A percentile compares a stretch with the other conserved stretches of the same genome.
These are phyloP conservation scores for Salix brachista DNA, from an alignment of 345 rosid genomes.

Conservation along the genomic window DNA sequence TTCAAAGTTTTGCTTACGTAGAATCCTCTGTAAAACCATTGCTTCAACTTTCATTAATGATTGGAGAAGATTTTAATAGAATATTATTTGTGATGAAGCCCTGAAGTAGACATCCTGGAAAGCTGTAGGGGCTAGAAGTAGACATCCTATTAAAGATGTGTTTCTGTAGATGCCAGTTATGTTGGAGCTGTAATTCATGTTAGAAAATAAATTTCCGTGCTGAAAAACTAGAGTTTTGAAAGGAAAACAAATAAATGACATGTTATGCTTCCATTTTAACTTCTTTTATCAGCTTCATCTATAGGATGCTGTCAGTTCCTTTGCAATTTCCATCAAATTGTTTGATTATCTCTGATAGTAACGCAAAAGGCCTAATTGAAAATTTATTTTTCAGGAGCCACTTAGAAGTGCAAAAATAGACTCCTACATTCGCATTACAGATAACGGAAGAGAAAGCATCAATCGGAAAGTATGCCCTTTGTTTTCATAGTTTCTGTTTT, in stretches of 20 bases:
- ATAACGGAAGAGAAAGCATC: slow-evolving; percentile 88
- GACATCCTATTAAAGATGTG: not conserved
- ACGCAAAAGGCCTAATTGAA: slow-evolving; percentile 4
- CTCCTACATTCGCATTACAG: slow-evolving; percentile 71
- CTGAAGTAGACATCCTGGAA: not conserved
- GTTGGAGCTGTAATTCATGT: not conserved
- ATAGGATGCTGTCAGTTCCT: not conserved
- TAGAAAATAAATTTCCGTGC: not conserved
- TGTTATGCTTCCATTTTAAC: not conserved
- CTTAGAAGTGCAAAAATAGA: slow-evolving; percentile 67
- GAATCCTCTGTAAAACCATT: not conserved
- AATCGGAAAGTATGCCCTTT: slow-evolving; percentile 56
- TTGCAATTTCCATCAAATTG: not conserved
- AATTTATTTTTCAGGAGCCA: slow-evolving; percentile 49
- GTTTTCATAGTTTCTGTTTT: slow-evolving; percentile 3
- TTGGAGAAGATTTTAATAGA: not conserved
- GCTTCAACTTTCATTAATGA: not conserved
- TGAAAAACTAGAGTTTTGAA: not conserved
- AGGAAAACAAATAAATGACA: not conserved
- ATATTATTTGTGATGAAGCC: not conserved
- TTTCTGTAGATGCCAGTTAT: not conserved
- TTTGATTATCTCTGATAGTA: not conserved
- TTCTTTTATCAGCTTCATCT: not conserved
- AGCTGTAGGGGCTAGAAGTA: not conserved
- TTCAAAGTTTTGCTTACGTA: not conserved